Base-by-base conservation (phyloP, 768 basidiomycete species). In the Xerocomellus amylosporus region DNA sequence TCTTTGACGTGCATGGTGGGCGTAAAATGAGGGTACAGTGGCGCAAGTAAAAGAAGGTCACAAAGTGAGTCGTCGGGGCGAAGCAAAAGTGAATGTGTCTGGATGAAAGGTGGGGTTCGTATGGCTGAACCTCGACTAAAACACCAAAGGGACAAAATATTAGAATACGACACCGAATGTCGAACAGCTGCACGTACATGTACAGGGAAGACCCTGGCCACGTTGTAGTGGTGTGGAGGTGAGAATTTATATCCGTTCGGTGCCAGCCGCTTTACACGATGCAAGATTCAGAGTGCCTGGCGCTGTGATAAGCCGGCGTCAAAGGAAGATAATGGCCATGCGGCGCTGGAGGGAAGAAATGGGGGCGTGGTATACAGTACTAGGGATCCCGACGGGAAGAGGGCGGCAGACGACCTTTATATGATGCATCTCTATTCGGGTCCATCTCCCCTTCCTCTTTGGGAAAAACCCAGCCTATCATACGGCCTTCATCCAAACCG, bases 1-100 rank as follows among this genome's bases (percentile, higher is more conserved):
- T 64, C 60, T 46, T 66, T 68, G 62, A 70, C 66, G 26, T 72
- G 69, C 71, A 72, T 71, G 20, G 49, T 44, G 28, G 26, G 31
- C 10, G 41, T 20, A 6, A 19, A 24, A 28, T 3, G 20, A 7
- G 31, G 9, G 14, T 17, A 20, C 22, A 4, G 38, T 14, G 43
- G 41, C 17, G 38, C 13, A 33, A 19, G 12, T 2, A 4, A 31
- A 34, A n/a, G n/a, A 52, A 33, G 15, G 36, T 24, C 22, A 19
- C n/a, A 40, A 13, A 13, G 8, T 22, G 13, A 22, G 30, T 36
- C 12, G 48, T 10, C 37, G 53, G 10, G 31, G 44, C n/a, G 12
- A 39, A 22, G n/a, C n/a, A 5, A 37, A 31, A 64, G 51, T 8
- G 55, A 55, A 48, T 5, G 38, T n/a, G n/a, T n/a, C n/a, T n/a